Percentiles rank a stretch among this genome's conserved stretches.
Conservation (phyloP, 257 asterid genomes). For the Solanum peruvianum region DNA sequence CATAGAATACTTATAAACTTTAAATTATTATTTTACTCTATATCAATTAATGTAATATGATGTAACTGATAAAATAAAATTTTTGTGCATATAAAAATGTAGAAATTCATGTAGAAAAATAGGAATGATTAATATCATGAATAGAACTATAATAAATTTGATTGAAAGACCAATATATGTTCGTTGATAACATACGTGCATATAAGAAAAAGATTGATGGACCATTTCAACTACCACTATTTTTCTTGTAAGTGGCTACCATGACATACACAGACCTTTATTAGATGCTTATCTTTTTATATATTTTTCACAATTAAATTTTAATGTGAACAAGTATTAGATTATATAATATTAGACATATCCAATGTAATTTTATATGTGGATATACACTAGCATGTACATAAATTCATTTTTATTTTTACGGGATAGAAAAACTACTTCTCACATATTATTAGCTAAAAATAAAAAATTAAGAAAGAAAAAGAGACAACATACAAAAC, state of each 20-base stretch:
- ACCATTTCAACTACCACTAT: neutral
- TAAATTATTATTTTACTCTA: neutral
- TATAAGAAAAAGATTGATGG: neutral
- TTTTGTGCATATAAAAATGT: neutral
- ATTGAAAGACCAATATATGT: neutral
- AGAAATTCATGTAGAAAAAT: neutral
- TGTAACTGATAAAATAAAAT: too few species aligned
- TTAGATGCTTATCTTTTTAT: neutral
- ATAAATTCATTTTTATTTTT: too few species aligned
- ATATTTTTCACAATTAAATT: too few species aligned
- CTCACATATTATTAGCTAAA: accelerated
- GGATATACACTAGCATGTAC: too few species aligned
- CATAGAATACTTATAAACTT: too few species aligned
- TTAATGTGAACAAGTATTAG: too few species aligned
- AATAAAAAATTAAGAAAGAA: too few species aligned
- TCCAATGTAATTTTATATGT: too few species aligned
- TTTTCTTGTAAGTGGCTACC: neutral
- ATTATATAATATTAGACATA: too few species aligned
- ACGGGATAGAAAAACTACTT: too few species aligned
- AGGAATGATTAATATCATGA: neutral
- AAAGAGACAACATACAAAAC: too few species aligned
- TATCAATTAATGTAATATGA: neutral
- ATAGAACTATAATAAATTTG: neutral
- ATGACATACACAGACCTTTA: neutral
- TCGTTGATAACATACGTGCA: neutral